Evolutionary conservation across 306 rosid genomes (phyloP).

Genomic region (Gastrolobium bilobum): DNA sequence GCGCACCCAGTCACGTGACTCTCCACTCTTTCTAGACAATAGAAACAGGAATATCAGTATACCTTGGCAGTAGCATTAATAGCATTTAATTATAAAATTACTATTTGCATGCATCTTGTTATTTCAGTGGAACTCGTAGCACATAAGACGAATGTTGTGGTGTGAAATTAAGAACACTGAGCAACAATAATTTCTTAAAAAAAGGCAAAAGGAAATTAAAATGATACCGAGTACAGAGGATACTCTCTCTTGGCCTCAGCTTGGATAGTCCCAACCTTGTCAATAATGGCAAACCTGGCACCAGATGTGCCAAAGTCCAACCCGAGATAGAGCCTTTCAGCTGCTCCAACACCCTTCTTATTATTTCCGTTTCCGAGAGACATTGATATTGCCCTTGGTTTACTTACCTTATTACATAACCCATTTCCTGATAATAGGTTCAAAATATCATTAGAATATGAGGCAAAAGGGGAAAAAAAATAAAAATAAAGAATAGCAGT

Average conservation of each 20-base stretch:
- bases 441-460: not conserved
- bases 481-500: not conserved
- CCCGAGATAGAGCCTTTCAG: slow-evolving; percentile 78
- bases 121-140: not conserved
- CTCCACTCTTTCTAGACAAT: slow-evolving; percentile 84
- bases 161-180: not conserved
- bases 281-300: slow-evolving; percentile 86
- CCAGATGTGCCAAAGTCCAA: slow-evolving; percentile 95
- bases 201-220: not conserved
- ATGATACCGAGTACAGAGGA: slow-evolving; percentile 67
- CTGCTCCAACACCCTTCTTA: slow-evolving; percentile 36
- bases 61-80: not conserved
- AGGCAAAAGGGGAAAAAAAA: not conserved
- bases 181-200: not conserved
- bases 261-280: slow-evolving; percentile 63
- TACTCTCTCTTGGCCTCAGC: slow-evolving; percentile 83
- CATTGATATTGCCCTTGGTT: slow-evolving; percentile 55
- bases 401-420: slow-evolving; percentile 26
- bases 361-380: slow-evolving; percentile 41
- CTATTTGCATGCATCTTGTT: not conserved
- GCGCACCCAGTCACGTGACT: slow-evolving; percentile 70
- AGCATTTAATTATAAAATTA: slow-evolving; percentile 13
- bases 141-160: no score
- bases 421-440: slow-evolving; percentile 49
- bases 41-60: slow-evolving; percentile 53